Evolutionary conservation across 352 stramenopile species (phyloP).

Genomic region (Globisporangium camurandrum): DNA sequence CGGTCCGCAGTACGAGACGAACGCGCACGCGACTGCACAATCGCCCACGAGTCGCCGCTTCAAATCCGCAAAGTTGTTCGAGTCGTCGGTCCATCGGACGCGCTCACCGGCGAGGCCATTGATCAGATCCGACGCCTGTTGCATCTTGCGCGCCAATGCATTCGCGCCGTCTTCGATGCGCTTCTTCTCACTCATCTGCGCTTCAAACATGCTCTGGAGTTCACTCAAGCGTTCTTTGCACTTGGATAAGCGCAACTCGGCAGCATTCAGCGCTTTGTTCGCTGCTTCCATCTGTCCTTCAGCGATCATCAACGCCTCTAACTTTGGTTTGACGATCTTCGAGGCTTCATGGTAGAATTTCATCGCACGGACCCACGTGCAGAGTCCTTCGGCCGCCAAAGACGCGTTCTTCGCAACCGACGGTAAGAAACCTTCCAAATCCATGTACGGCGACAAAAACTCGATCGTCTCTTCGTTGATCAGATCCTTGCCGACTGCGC

Average conservation of each 20-base stretch:
- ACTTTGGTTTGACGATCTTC: constrained; percentile 98
- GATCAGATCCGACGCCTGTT: constrained; percentile 95
- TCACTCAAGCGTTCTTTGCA: constrained; percentile 94
- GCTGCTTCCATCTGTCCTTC: constrained; percentile 96
- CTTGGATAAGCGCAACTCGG: constrained; percentile 88
- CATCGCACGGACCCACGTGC: constrained; percentile 97
- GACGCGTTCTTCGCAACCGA: constrained; percentile 96
- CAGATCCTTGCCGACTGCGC: constrained; percentile 92
- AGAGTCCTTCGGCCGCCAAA: constrained; percentile 93
- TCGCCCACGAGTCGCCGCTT: constrained; percentile 95
- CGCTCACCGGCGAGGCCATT: constrained; percentile 94
- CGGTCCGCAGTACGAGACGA: constrained; percentile 96
- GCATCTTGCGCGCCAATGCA: constrained; percentile 95
- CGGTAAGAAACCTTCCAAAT: constrained; percentile 94
- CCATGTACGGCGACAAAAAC: constrained; percentile 94
- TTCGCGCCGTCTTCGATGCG: constrained; percentile 95
- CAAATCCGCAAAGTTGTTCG: constrained; percentile 95
- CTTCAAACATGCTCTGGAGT: constrained; percentile 95
- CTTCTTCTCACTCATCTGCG: constrained; percentile 96
- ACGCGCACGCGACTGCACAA: constrained; percentile 95
- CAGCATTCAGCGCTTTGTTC: constrained; percentile 93
- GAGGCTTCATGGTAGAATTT: constrained; percentile 98
- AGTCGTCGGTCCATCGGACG: constrained; percentile 96
- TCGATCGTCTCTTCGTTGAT: constrained; percentile 99
- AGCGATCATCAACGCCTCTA: constrained; percentile 94